Percentiles rank a stretch among this genome's conserved stretches.
phyloP scores from a whole-genome alignment of 208 protist genomes.

The Histomonas meleagridis region DNA sequence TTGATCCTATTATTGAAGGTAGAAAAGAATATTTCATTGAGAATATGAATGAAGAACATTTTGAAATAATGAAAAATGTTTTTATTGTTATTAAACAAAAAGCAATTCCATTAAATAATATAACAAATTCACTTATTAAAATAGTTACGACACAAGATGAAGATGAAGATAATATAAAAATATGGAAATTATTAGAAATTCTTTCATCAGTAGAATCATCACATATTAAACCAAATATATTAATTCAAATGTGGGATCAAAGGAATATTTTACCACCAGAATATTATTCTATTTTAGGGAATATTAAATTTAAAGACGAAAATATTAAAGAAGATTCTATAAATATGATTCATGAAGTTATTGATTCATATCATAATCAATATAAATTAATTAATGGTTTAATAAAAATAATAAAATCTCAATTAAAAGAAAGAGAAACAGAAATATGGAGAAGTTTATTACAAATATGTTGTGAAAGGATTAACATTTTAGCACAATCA shows the following conservation, averaged over 20 bases:
- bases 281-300: background rate
- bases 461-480: background rate
- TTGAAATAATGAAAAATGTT: background rate
- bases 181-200: background rate
- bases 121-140: background rate
- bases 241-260: background rate
- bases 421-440: background rate
- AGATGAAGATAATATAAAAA: too few species aligned
- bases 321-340: background rate
- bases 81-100: background rate
- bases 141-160: background rate
- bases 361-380: background rate
- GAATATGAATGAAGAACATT: background rate
- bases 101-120: background rate
- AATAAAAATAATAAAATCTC: background rate
- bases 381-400: background rate
- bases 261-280: constrained; percentile 17
- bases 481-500: background rate
- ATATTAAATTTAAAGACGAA: background rate
- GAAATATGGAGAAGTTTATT: background rate
- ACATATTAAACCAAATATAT: background rate
- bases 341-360: background rate
- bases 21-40: background rate
- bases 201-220: background rate
- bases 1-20: background rate